phyloP scores from a whole-genome alignment of 2,329 filamentous ascomycete species.

The Colletotrichum echinochloae region DNA sequence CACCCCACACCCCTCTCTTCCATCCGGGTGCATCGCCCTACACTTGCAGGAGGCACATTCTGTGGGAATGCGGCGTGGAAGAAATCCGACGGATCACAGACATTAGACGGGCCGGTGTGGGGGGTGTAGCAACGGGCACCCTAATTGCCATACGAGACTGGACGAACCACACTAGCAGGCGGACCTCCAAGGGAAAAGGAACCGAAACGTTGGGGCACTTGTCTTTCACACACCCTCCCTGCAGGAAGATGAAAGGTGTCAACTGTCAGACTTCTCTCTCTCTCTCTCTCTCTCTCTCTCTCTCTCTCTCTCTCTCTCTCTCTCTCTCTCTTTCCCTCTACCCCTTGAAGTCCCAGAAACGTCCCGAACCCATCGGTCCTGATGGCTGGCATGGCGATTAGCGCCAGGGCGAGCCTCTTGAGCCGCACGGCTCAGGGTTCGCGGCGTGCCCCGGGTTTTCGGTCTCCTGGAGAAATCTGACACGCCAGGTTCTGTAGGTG shows the following conservation, averaged over 20 bases:
- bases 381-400: conserved; percentile 5
- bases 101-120: background rate
- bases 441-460: background rate
- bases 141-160: background rate
- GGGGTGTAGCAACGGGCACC: background rate
- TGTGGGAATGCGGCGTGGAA: background rate
- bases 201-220: background rate
- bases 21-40: background rate
- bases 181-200: background rate
- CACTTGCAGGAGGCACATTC: background rate
- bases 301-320: no score
- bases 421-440: conserved; percentile 13
- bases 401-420: conserved; percentile 11
- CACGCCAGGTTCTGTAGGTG: background rate
- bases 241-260: background rate
- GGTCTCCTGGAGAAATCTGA: background rate
- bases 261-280: background rate
- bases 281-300: no score
- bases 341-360: background rate
- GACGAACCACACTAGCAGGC: background rate
- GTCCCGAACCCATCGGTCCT: background rate
- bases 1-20: background rate
- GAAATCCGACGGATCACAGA: background rate
- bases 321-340: no score
- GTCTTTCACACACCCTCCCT: background rate